Base-by-base conservation (phyloP, 2,329 filamentous ascomycete genomes). In the Colletotrichum sublineola region DNA sequence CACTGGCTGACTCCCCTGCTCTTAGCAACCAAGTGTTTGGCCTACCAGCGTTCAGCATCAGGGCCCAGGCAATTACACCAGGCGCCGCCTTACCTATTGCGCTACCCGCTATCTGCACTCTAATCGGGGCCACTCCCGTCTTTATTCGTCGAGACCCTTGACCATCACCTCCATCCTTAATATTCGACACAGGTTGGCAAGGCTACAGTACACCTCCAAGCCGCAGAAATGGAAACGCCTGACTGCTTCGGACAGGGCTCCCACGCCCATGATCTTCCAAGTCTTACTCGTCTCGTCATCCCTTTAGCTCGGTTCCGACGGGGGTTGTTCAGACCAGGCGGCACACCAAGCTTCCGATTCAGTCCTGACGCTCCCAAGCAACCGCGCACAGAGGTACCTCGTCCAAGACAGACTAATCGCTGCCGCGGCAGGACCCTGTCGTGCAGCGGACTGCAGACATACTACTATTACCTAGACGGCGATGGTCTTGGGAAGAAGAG, bases 281-380 rank as follows among this genome's bases (percentile, higher is more conserved):
- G 46, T 72, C 60, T 68, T 69, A 60, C 69, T 65, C 33, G 58
- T 68, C 68, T 68, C 63, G 63, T 71, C 64, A 63, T 68, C 64
- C 52, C 29, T 71, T 58, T 50, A 67, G 63, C 68, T 71, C 44
- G 42, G 57, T 42, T 24, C 42, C 57, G 40, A 50, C 57, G 53
- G 53, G 52, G 53, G 33, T 60, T 40, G 46, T 67, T 72, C 58
- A 55, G 44, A 33, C 52, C 69, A 50, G 44, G 58, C 44, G 52
- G 65, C 46, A 69, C 57, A 72, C 60, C 53, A 64, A 63, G 53
- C 58, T 58, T 52, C 18, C 52, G 61, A 60, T 38, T 64, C 14
- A n/a, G 44, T 38, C 57, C 44, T 68, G 33, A 11, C 24, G 48
- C 20, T 24, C 50, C 29, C 20, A 63, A 63, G 64, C 48, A 63